phyloP scores from a whole-genome alignment of 1,284 basidiomycete species.

The Pseudozyma tsukubaensis region DNA sequence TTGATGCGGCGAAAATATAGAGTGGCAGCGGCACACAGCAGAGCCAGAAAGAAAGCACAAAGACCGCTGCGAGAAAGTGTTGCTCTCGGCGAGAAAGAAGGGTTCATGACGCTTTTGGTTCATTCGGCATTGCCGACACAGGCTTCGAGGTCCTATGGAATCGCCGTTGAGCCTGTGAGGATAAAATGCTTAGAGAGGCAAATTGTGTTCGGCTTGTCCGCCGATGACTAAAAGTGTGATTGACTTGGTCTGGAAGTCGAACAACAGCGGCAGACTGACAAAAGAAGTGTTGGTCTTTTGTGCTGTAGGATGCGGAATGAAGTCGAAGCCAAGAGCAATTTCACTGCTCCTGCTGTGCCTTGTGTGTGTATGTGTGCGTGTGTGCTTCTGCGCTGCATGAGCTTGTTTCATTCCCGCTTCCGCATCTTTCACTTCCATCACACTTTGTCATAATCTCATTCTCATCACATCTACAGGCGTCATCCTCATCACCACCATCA shows the following conservation, averaged over 20 bases:
- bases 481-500: background rate
- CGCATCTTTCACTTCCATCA: slow-evolving; percentile 14
- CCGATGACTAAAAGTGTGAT: no score
- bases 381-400: background rate
- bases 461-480: background rate
- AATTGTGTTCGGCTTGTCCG: no score
- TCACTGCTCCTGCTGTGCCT: no score
- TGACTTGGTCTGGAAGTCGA: no score
- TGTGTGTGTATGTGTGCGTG: background rate
- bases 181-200: background rate
- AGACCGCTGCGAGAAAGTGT: slow-evolving; percentile 7
- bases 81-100: slow-evolving; percentile 13
- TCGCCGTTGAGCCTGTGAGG: background rate
- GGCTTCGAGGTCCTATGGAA: no score
- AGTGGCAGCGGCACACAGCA: slow-evolving; percentile 7
- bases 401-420: slow-evolving; percentile 1
- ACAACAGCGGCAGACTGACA: no score
- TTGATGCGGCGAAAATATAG: slow-evolving; percentile 6
- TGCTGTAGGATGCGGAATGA: no score
- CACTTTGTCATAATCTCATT: slow-evolving; percentile 1
- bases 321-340: no score
- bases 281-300: no score
- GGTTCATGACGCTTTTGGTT: slow-evolving; percentile 1
- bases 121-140: background rate
- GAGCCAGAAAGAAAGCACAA: background rate